Percentiles rank a stretch among this genome's conserved stretches.
These are phyloP conservation scores for Cocos nucifera DNA, from an alignment of 176 grass and related monocot species.

Conservation along the genomic window DNA sequence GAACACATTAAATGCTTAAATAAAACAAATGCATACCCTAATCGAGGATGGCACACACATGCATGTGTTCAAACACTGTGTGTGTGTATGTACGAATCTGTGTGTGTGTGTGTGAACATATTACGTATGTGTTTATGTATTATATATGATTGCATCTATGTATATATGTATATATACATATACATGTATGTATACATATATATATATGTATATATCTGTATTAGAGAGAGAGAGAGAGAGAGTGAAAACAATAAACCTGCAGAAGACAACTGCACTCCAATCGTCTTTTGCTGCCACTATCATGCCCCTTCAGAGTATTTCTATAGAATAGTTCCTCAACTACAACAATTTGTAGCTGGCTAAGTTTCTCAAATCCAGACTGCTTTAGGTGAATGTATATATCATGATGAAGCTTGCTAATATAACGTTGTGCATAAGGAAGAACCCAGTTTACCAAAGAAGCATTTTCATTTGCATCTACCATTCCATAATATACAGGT, in stretches of 20 bases:
- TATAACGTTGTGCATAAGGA: conserved; percentile 80
- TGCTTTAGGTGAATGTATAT: conserved; percentile 58
- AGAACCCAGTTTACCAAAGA: conserved; percentile 57
- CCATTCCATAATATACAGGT: conserved; percentile 73
- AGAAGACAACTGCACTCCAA: conserved; percentile 61
- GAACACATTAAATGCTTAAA: no score
- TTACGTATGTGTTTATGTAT: no score
- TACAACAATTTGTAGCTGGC: conserved; percentile 48
- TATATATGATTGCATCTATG: no score
- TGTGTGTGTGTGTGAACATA: no score
- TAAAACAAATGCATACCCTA: no score
- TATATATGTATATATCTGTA: no score
- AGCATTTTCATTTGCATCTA: conserved; percentile 43
- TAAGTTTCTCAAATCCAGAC: conserved; percentile 46
- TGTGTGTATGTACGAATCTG: no score
- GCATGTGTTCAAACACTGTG: no score
- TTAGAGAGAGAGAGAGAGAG: no score
- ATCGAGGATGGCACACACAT: no score
- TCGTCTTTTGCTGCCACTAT: conserved; percentile 49
- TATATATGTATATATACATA: no score
- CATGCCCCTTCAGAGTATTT: conserved; percentile 42
- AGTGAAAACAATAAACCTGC: conserved; percentile 37
- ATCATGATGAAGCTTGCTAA: conserved; percentile 50
- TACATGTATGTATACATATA: no score
- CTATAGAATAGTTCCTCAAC: conserved; percentile 74